Evolutionary conservation across 2,329 filamentous ascomycete genomes (phyloP).

Genomic region (Lasiodiplodia sp.): DNA sequence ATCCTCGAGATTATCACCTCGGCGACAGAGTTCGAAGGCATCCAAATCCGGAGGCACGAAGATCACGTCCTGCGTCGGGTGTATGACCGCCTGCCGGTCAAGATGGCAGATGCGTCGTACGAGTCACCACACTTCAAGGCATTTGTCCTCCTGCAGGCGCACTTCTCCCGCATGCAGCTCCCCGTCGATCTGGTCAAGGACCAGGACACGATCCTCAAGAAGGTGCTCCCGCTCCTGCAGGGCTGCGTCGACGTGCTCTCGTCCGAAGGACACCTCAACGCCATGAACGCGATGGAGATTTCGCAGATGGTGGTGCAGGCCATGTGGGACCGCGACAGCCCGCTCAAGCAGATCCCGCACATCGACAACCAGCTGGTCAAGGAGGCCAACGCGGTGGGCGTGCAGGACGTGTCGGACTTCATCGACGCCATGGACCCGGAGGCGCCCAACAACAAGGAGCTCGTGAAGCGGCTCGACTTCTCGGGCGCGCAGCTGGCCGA

Average conservation of each 20-base stretch:
- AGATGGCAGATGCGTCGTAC: constrained; percentile 85
- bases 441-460: constrained; percentile 74
- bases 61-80: constrained; percentile 86
- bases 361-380: constrained; percentile 85
- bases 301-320: constrained; percentile 98
- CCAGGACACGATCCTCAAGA: constrained; percentile 85
- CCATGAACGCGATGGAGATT: constrained; percentile 99
- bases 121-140: constrained; percentile 99
- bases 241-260: constrained; percentile 95
- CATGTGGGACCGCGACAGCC: constrained; percentile 98
- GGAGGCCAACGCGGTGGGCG: constrained; percentile 78
- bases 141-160: constrained; percentile 94
- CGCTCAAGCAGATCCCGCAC: constrained; percentile 96
- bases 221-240: constrained; percentile 85
- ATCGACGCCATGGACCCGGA: constrained; percentile 99
- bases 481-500: constrained; percentile 83
- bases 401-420: constrained; percentile 96
- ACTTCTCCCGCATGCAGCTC: constrained; percentile 96
- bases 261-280: constrained; percentile 94
- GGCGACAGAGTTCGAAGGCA: constrained; percentile 93
- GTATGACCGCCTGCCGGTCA: constrained; percentile 93
- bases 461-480: constrained; percentile 80
- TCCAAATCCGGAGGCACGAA: constrained; percentile 94
- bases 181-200: constrained; percentile 96
- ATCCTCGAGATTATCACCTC: constrained; percentile 97